phyloP scores from a whole-genome alignment of 2,329 filamentous ascomycete genomes.

The Apiospora arundinis region DNA sequence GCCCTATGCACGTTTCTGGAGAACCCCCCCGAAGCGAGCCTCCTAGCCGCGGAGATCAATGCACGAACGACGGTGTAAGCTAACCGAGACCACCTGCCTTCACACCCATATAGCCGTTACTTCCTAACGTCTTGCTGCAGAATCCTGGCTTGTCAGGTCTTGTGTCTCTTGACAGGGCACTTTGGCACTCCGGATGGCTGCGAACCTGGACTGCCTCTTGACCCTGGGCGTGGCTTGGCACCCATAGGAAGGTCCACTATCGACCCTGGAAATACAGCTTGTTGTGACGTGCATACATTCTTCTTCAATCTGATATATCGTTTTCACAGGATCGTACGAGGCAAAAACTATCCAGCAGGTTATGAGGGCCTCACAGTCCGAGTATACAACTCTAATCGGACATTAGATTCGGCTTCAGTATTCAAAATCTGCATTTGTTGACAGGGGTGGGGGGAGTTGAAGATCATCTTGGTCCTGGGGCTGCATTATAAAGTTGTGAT shows the following conservation, averaged over 20 bases:
- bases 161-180: neutral
- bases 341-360: neutral
- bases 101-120: neutral
- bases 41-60: neutral
- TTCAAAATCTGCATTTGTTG: neutral
- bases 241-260: neutral
- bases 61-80: neutral
- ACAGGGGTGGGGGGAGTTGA: neutral
- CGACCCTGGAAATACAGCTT: neutral
- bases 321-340: neutral
- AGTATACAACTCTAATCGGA: neutral
- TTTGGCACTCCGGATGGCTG: neutral
- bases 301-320: neutral
- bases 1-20: neutral
- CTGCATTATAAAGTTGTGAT: neutral
- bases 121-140: neutral
- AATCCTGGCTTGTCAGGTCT: neutral
- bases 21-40: neutral
- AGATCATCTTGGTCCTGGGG: neutral
- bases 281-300: neutral
- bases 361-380: neutral
- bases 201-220: neutral
- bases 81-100: slow-evolving; percentile 1
- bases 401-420: neutral
- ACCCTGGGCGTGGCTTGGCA: neutral